Conservation (phyloP, 257 asterid species). For the Penstemon newberryi region DNA sequence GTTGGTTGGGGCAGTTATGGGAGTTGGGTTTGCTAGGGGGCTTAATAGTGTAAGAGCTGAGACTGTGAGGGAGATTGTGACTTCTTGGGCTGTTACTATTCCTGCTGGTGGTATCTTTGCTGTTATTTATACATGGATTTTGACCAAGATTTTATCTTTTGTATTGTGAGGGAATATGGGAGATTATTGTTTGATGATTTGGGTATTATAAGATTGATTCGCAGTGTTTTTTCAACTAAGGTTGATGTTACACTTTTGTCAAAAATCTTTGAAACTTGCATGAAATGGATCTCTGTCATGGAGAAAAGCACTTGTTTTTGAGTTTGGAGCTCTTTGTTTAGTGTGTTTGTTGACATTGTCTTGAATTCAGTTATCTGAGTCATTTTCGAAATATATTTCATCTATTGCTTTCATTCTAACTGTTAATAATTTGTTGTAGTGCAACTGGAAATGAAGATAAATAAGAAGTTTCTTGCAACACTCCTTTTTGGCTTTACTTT, state of each 20-base stretch:
- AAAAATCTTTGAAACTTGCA: conserved; percentile 12
- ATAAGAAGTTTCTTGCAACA: too few species aligned
- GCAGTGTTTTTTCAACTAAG: conserved; percentile 31
- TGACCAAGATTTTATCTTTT: conserved; percentile 61
- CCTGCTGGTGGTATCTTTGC: conserved; percentile 88
- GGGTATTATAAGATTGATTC: conserved; percentile 15
- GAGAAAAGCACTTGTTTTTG: background rate
- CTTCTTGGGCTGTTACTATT: conserved; percentile 87
- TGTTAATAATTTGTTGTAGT: background rate
- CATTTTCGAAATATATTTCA: background rate
- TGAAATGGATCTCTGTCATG: background rate
- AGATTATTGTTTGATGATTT: conserved; percentile 29
- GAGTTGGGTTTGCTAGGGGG: conserved; percentile 92
- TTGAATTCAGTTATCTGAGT: background rate
- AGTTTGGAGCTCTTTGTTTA: background rate
- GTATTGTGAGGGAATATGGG: conserved; percentile 43
- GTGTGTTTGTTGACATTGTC: conserved; percentile 3
- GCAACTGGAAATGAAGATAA: too few species aligned
- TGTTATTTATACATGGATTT: conserved; percentile 79
- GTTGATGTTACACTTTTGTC: conserved; percentile 18
- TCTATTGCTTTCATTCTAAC: background rate
- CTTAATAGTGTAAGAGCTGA: conserved; percentile 84
- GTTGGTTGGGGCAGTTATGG: conserved; percentile 98
- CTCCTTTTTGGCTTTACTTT: background rate
- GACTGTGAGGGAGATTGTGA: conserved; percentile 85